Base-by-base conservation (phyloP, 1,139 yeast genomes). In the Yamadazyma triangularis region DNA sequence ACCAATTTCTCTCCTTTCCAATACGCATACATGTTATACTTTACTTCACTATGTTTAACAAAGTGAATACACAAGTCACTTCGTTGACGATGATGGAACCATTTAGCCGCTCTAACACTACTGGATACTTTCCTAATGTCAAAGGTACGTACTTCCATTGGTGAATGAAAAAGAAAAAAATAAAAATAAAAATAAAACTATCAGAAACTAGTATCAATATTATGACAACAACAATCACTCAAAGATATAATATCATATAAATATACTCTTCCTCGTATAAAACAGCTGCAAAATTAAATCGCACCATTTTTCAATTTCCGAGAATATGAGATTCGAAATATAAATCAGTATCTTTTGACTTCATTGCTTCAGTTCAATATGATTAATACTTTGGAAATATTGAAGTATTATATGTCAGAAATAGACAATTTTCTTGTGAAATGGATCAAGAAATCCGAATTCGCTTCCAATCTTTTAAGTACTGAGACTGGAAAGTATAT, bases 401-500 rank as follows among this genome's bases (percentile, higher is more conserved):
- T 9, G 9, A 18, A 18, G 20, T 18, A 14, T 15, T 12, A 22
- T 18, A 7, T 6, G 15, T 6, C 6, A 6, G 6, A 6, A 18
- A 18, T 30, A 6, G 43, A 38, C 15, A 24, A 24, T 8, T 26
- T 27, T 22, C 23, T 40, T 6, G 26, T 30, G 1, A 8, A 13
- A 13, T 9, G 24, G 13, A 25, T 40, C 10, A 30, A 24, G 21
- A 25, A 30, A 8, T 26, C 23, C 15, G 10, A 29, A 6, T 36
- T 41, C 30, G 39, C 46, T 5, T 13, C n/a, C 11, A 34, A 39
- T 18, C 27, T 44, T 4, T 23, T 44, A 8, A 30, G 32, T 3
- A 43, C 47, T 25, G 53, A 58, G 1, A 38, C 53, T 6, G 57
- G 70, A 26, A 55, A 56, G 33, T 32, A 48, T 25, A 69, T 76